Evolutionary conservation across 2,329 filamentous ascomycete species (phyloP).

Genomic region (Zymoseptoria passerinii): DNA sequence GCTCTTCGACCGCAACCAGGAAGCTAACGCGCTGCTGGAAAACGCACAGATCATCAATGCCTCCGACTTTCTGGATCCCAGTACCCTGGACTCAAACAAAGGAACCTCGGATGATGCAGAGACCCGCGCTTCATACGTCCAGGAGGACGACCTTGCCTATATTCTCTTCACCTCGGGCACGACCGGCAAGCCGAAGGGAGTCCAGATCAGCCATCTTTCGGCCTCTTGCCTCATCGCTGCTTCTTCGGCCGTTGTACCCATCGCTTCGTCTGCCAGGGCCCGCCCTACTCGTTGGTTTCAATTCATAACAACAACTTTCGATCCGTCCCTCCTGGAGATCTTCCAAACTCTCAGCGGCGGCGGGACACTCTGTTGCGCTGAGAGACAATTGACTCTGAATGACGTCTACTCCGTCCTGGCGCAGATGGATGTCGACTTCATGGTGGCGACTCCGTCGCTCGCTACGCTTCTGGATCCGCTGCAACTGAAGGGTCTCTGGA

Average conservation of each 20-base stretch:
- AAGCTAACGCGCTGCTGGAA: background rate
- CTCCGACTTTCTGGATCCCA: background rate
- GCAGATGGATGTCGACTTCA: conserved; percentile 7
- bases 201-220: conserved; percentile 8
- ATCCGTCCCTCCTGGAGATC: conserved; percentile 16
- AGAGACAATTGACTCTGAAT: conserved; percentile 8
- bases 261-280: background rate
- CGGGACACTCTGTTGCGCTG: conserved; percentile 13
- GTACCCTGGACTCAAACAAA: background rate
- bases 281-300: conserved; percentile 11
- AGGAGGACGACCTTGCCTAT: conserved; percentile 19
- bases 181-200: conserved; percentile 20
- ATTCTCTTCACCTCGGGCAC: conserved; percentile 23
- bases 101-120: background rate
- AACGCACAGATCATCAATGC: background rate
- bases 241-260: background rate
- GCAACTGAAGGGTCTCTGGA: conserved; percentile 9
- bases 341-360: conserved; percentile 14
- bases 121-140: background rate
- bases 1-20: background rate
- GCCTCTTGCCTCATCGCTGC: conserved; percentile 11
- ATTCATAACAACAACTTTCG: conserved; percentile 11
- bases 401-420: conserved; percentile 9
- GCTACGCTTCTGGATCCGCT: conserved; percentile 11
- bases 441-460: conserved; percentile 13